Evolutionary conservation across 2,329 filamentous ascomycete species (phyloP), one percentile per base, ranked within the genome.

Genomic region (Penicillium sp.): DNA sequence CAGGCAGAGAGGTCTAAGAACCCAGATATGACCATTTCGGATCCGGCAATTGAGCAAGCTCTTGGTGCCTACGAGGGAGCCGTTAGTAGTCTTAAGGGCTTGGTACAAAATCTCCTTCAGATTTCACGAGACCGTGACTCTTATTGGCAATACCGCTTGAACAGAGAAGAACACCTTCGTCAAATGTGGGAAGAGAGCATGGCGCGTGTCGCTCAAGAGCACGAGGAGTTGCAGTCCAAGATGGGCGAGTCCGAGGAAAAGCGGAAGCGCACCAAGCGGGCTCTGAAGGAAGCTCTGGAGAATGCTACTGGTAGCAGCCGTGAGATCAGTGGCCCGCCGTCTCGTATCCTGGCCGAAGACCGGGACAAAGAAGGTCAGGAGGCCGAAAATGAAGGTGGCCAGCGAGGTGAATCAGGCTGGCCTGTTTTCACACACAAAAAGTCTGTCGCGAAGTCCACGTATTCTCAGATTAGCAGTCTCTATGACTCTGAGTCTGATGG

Each of bases 151-250:
- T 95, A 95, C 69, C 86, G 92, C 13, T 79, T 99, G 38, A 92
- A 96, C 62, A 87, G 91, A 49, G 94, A 99, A 74, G 86, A 87
- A 41, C 90, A 96, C 68, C 87, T 97, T 75, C 85, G 94, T 34
- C 87, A 89, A 54, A 89, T 99, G 85, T 99, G 94, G 94, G 94
- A 99, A 74, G 94, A 99, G 66, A 97, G 92, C 73, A 96, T 99
- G 94, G 91, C 94, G 9, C 86, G 92, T 64, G 88, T 99, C n/a
- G 94, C 92, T 16, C 86, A 85, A 51, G 94, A 99, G 70, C 94
- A 99, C 64, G 94, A 97, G 72, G 84, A 91, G 47, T 81, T 99
- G 1, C 90, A 97, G 69, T 89, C 85, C 33, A 87, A 86, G 52
- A 89, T 96, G 55, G 90, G 89, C 42, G 89, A 96, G 72, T 89